A percentile compares a stretch with the other conserved stretches of the same genome.
Evolutionary conservation across 768 basidiomycete species (phyloP).

Genomic region (Tylopilus plumbeoviolaceoides): DNA sequence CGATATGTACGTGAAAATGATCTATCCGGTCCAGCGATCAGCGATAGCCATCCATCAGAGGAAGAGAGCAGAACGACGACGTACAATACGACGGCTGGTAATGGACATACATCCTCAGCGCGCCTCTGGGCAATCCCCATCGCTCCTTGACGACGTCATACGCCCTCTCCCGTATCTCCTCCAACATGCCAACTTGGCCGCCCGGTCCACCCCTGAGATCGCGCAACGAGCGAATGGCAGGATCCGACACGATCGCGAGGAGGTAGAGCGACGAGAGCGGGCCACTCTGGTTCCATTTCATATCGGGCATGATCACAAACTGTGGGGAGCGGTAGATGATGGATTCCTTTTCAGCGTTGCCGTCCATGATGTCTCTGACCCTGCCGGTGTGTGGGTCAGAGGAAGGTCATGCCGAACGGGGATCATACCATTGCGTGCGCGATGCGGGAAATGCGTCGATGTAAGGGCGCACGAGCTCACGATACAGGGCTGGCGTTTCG

Average conservation of each 20-base stretch:
- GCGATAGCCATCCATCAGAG: neutral
- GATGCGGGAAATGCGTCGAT: constrained; percentile 69
- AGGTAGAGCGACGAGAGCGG: constrained; percentile 70
- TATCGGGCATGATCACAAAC: constrained; percentile 86
- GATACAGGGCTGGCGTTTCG: constrained; percentile 82
- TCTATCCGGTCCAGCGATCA: constrained; percentile 42
- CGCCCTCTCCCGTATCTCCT: constrained; percentile 57
- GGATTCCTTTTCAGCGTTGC: constrained; percentile 69
- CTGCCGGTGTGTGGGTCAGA: constrained; percentile 34
- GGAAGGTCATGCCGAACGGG: too few relatives aligned
- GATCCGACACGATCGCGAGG: constrained; percentile 65
- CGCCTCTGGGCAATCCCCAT: constrained; percentile 62
- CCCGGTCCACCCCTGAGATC: constrained; percentile 51
- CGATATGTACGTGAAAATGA: constrained; percentile 93
- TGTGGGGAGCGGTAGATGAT: constrained; percentile 60
- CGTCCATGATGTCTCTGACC: constrained; percentile 82
- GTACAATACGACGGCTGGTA: constrained; percentile 96
- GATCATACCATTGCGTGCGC: constrained; percentile 71
- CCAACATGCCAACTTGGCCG: constrained; percentile 63
- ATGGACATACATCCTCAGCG: constrained; percentile 80
- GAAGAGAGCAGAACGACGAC: constrained; percentile 18
- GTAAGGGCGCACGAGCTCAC: constrained; percentile 67
- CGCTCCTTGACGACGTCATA: constrained; percentile 47
- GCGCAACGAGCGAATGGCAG: constrained; percentile 64
- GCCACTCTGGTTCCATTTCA: constrained; percentile 94